A percentile compares a stretch with the other conserved stretches of the same genome.
These are phyloP conservation scores for Rosa multiflora DNA, from an alignment of 306 rosid genomes.

Conservation along the genomic window DNA sequence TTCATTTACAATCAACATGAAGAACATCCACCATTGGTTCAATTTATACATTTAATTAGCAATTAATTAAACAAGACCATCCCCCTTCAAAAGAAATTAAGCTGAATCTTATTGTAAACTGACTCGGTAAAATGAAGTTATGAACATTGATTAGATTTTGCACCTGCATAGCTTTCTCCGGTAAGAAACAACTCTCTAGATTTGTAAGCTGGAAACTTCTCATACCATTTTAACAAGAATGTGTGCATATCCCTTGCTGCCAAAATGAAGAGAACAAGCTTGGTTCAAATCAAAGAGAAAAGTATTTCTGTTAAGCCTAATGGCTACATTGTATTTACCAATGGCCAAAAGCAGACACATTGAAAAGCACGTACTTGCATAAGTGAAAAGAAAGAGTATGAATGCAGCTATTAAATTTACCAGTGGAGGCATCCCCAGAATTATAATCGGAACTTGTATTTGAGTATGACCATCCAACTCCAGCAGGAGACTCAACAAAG, in stretches of 20 bases:
- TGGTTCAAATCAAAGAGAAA: conserved; percentile 6
- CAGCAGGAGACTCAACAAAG: conserved; percentile 92
- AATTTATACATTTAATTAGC: not conserved
- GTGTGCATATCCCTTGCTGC: conserved; percentile 74
- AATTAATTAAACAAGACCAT: not conserved
- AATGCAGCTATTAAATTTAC: conserved; percentile 35
- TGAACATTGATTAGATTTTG: no score
- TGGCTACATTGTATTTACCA: not conserved
- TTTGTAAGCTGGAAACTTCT: conserved; percentile 71
- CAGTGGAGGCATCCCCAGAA: conserved; percentile 68
- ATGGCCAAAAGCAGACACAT: not conserved
- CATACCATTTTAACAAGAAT: conserved; percentile 72
- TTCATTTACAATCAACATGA: not conserved
- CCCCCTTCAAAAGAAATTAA: not conserved
- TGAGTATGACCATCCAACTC: conserved; percentile 97
- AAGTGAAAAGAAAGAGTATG: not conserved
- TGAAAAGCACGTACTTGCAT: not conserved
- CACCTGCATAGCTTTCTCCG: conserved; percentile 95
- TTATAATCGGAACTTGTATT: conserved; percentile 75
- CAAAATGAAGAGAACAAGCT: conserved; percentile 21
- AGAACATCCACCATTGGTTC: not conserved
- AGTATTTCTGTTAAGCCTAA: not conserved
- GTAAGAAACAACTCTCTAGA: conserved; percentile 74
- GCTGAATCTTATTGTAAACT: no score
- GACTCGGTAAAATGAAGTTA: not conserved